Base-by-base conservation (phyloP, 148 eudicot species). In the Polygonum maritimum region DNA sequence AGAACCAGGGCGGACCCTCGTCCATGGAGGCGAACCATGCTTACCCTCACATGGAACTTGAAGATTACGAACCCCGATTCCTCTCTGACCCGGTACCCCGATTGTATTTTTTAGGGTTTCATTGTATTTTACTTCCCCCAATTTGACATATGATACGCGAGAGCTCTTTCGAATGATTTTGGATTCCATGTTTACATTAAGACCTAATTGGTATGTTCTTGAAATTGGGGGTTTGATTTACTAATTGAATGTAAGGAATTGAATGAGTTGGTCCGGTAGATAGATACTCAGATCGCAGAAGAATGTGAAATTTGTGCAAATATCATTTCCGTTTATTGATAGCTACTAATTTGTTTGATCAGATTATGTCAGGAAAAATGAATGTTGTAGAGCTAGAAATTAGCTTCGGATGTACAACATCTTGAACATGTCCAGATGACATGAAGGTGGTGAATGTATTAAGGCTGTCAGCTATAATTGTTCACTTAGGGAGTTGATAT, bases 41-140 rank as follows among this genome's bases (percentile, higher is more conserved):
- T 44, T 87, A 87, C 81, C 87, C 88, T 2, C 79, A 80, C 58
- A 85, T 87, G 51, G 79, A 85, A 70, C 82, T 87, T 62, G 81
- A 87, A 69, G 86, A 86, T 77, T 87, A 81, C 76, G 80, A 83
- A 39, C 88, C 83, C 63, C 78, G 84, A 13, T 71, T 83, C 18
- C 77, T 81, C 70, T 74, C 83, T 79, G 79, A 54, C 7, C 57
- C 54, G 88, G 77, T 57, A 74, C 39, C 15, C 19, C 77, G 57
- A 5, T 54, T 36, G 12, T 16, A 14, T 10, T 70, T 0, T 9
- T 70, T 18, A 13, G 2, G 7, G 39, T 70, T 39, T 70, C 73
- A 38, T 38, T 8, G 73, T 70, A 38, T 38, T 41, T 72, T 48
- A 22, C 35, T 67, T 67, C 45, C 71, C 71, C 69, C 69, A 60